Evolutionary conservation across 148 eudicot species (phyloP), one percentile per base, ranked within the genome.

Genomic region (Heliosperma pusillum): DNA sequence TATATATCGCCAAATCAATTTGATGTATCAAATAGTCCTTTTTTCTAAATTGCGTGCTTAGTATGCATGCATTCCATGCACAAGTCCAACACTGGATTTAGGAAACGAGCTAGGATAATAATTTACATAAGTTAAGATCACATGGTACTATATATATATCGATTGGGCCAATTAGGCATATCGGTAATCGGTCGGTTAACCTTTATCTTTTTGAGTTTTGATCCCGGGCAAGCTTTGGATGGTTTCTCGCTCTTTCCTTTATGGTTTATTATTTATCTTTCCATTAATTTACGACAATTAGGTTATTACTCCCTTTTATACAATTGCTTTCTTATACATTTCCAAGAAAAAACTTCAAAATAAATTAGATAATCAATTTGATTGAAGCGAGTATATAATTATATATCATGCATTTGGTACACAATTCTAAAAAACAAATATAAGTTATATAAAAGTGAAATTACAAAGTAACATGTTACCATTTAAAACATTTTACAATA

Each of bases 1-100:
- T 91, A 84, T 53, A 72, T 92, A 6, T 76, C 94, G 79, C 87
- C 53, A 81, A 86, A 21, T 16, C 84, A 82, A 74, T 20, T 70
- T 52, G 84, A 82, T 66, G 72, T 69, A 55, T 74, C 79, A 7
- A 78, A 78, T 74, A 74, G 30, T 44, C 50, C 81, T 63, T 78
- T 69, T 29, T 78, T 78, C 65, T 82, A 70, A 70, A 10, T 16
- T 52, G 50, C 47, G 11, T 10, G 12, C 3, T 47, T 1, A 47
- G 16, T 15, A 47, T 11, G 50, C 50, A 45, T 45, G 50, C 50
- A 44, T 44, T 0, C 11, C 2, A 47, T 47, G 40, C 40, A 33
- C 40, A 33, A 33, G 6, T 33, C 40, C 40, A 33, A 5, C 40
- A 33, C 3, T 33, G 40, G 50, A 12, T 47, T 11, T 47, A 47